Evolutionary conservation across 2,329 filamentous ascomycete species (phyloP).

Genomic region (Colletotrichum sp.): DNA sequence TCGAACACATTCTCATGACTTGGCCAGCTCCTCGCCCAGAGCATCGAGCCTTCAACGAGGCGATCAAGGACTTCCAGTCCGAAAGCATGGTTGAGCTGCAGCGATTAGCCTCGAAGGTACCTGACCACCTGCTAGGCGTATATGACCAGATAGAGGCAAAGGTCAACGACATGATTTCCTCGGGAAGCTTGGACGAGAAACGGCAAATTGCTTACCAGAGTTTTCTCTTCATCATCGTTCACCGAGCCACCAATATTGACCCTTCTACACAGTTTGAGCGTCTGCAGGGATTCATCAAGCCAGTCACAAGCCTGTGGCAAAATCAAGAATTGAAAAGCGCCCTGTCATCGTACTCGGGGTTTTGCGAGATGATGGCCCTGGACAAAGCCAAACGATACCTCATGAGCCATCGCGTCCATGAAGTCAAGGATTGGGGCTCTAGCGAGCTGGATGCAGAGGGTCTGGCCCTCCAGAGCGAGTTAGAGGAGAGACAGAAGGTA

Average conservation of each 20-base stretch:
- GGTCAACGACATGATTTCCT: slow-evolving; percentile 78
- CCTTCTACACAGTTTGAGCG: slow-evolving; percentile 71
- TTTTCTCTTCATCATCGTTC: slow-evolving; percentile 92
- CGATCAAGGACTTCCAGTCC: slow-evolving; percentile 85
- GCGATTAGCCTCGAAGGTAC: slow-evolving; percentile 86
- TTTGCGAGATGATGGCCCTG: slow-evolving; percentile 80
- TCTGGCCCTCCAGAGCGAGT: slow-evolving; percentile 74
- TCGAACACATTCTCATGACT: slow-evolving; percentile 89
- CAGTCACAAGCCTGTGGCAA: slow-evolving; percentile 82
- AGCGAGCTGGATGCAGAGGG: slow-evolving; percentile 80
- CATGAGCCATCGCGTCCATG: slow-evolving; percentile 71
- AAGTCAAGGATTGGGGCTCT: slow-evolving; percentile 81
- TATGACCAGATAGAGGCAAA: slow-evolving; percentile 87
- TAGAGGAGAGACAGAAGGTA: slow-evolving; percentile 76
- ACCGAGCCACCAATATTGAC: slow-evolving; percentile 80
- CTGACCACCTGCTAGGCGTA: slow-evolving; percentile 85
- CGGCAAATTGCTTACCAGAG: slow-evolving; percentile 85
- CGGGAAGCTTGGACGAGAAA: slow-evolving; percentile 78
- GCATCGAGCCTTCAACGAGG: slow-evolving; percentile 78
- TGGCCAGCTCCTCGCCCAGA: slow-evolving; percentile 76
- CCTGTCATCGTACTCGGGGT: slow-evolving; percentile 76
- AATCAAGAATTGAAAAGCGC: slow-evolving; percentile 69
- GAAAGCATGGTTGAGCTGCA: slow-evolving; percentile 88
- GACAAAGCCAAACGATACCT: slow-evolving; percentile 84
- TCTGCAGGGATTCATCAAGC: slow-evolving; percentile 78